These are phyloP conservation scores for Entophlyctis helioformis DNA, from an alignment of 192 early-diverging fungal genomes.

Conservation along the genomic window DNA sequence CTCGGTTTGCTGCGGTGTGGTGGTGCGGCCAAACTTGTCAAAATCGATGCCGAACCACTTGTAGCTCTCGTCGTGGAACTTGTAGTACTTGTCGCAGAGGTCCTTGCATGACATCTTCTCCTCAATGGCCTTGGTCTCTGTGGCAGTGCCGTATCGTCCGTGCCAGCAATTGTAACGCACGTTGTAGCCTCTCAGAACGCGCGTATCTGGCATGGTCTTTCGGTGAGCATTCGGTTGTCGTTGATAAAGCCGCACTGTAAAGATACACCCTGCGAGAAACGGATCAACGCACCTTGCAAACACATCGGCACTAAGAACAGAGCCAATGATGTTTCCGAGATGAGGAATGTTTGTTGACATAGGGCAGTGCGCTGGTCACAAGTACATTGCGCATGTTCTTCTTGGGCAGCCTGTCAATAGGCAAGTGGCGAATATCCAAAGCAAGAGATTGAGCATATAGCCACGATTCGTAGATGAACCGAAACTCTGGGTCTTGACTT, in stretches of 20 bases:
- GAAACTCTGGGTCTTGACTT: background rate
- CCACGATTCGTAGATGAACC: too few species aligned
- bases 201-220: too few species aligned
- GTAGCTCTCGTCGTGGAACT: constrained; percentile 75
- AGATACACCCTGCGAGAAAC: too few species aligned
- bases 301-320: constrained; percentile 91
- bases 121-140: constrained; percentile 94
- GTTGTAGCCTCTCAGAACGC: constrained; percentile 58
- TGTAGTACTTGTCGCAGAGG: constrained; percentile 95
- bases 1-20: constrained; percentile 75
- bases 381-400: constrained; percentile 74
- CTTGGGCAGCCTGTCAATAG: constrained; percentile 36
- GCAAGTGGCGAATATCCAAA: too few species aligned
- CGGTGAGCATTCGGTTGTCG: too few species aligned
- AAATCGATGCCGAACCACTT: constrained; percentile 93
- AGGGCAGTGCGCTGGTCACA: constrained; percentile 93
- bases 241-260: too few species aligned
- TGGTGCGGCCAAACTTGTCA: constrained; percentile 92
- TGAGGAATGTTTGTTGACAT: constrained; percentile 99
- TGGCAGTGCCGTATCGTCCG: constrained; percentile 98
- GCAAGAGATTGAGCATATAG: too few species aligned
- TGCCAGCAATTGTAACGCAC: constrained; percentile 57
- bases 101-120: constrained; percentile 82
- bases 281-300: too few species aligned
- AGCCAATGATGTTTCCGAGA: constrained; percentile 99